Evolutionary conservation across 148 eudicot genomes (phyloP).

Genomic region (Polygonum aviculare): DNA sequence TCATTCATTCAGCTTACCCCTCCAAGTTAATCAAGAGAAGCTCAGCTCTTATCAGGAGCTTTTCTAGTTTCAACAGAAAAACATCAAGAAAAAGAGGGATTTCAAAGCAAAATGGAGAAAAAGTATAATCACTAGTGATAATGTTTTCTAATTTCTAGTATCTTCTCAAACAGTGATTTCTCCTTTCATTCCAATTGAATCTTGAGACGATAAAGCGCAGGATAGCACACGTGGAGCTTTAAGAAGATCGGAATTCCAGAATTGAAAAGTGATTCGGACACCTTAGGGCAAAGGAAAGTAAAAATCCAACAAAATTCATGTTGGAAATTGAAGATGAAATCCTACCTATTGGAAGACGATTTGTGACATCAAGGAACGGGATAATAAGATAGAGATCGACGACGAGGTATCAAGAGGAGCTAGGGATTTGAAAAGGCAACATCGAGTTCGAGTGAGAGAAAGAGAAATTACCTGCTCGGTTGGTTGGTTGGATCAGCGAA

Average conservation of each 20-base stretch:
- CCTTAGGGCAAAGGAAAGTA: background rate
- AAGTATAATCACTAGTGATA: no score
- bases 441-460: background rate
- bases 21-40: background rate
- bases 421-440: background rate
- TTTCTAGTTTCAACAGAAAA: background rate
- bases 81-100: background rate
- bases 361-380: background rate
- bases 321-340: background rate
- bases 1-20: background rate
- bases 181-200: background rate
- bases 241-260: background rate
- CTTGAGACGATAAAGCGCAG: background rate
- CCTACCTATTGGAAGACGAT: background rate
- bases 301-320: background rate
- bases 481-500: constrained; percentile 3
- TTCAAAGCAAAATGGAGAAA: background rate
- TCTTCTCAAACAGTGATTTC: background rate
- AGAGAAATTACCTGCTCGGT: background rate
- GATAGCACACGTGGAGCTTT: background rate
- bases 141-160: no score
- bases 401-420: background rate
- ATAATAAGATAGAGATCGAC: background rate
- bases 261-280: background rate
- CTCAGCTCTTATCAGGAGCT: background rate